Base-by-base conservation (phyloP, 1,139 yeast genomes). In the Geotrichum klebahnii region DNA sequence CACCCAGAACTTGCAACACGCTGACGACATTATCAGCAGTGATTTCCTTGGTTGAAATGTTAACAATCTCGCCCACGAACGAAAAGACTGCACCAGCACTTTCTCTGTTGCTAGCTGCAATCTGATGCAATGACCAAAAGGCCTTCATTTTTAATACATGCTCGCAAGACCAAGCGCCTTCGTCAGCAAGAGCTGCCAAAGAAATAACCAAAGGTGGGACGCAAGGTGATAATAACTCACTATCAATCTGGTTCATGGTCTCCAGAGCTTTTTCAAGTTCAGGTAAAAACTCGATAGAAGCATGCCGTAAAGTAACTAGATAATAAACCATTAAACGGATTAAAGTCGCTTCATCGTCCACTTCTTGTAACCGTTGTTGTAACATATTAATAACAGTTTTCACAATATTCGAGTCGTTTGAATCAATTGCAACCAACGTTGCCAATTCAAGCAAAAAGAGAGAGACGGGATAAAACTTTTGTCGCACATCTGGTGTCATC, bases 1-100 rank as follows among this genome's bases (percentile, higher is more conserved):
- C 95, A 64, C 87, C 95, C 39, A 87, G 68, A 22, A 86, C 68
- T 1, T 89, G 89, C 37, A 89, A 69, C 17, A 67, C 53, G 17
- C 52, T 83, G 63, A 56, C 48, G 17, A 74, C 69, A 2, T 64
- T 59, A 9, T 20, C 24, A 29, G 35, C 8, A 14, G 23, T 26
- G 20, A 38, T 36, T 17, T 43, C 46, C 4, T 34, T 33, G 33
- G 34, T 34, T 4, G 39, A 1, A 75, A 26, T 26, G 29, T 66
- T 0, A 73, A 81, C 62, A 8, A 81, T 59, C 1, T 67, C 63
- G 38, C 76, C 77, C 34, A 81, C 68, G 57, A 80, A 80, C 19
- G 66, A 66, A 50, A 79, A 77, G 5, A 85, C 73, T 0, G 67
- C 67, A 6, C 65, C 62, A 0, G 89, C 77, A 16, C 62, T 76